phyloP scores from a whole-genome alignment of 2,329 filamentous ascomycete species.

The Colletotrichum siamense region DNA sequence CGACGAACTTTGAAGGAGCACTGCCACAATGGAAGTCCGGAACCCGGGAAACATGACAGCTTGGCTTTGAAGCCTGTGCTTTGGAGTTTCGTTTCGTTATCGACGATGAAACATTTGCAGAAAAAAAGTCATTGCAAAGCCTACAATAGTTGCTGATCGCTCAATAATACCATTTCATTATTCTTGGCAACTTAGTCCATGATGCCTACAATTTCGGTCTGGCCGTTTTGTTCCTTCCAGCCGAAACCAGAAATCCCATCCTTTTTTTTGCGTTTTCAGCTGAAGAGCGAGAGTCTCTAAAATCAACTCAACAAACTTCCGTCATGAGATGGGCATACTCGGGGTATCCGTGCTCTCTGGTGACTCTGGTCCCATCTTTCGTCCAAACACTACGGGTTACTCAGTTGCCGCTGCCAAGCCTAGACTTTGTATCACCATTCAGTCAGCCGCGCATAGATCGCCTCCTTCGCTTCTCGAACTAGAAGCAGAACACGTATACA shows the following conservation, averaged over 20 bases:
- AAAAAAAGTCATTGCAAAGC: not conserved
- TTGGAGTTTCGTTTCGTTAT: not conserved
- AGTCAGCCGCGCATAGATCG: conserved; percentile 14
- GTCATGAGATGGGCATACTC: not conserved
- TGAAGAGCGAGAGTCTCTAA: not conserved
- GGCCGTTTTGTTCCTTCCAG: not conserved
- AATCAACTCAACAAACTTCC: not conserved
- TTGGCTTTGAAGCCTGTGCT: not conserved
- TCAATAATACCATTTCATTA: not conserved
- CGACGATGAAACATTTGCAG: not conserved
- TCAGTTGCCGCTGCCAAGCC: conserved; percentile 8
- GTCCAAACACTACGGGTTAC: conserved; percentile 11
- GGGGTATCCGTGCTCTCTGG: not conserved
- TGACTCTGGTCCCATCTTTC: not conserved
- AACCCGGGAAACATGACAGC: not conserved
- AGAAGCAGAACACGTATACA: not conserved
- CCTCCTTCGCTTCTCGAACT: not conserved
- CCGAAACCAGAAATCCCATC: not conserved
- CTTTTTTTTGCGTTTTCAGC: not conserved
- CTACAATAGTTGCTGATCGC: not conserved
- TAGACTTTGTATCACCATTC: not conserved
- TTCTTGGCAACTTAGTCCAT: not conserved
- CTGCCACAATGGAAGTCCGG: not conserved
- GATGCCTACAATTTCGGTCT: not conserved
- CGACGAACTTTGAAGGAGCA: conserved; percentile 9